Conservation (phyloP, 257 asterid genomes). For the Solanum dulcamara region DNA sequence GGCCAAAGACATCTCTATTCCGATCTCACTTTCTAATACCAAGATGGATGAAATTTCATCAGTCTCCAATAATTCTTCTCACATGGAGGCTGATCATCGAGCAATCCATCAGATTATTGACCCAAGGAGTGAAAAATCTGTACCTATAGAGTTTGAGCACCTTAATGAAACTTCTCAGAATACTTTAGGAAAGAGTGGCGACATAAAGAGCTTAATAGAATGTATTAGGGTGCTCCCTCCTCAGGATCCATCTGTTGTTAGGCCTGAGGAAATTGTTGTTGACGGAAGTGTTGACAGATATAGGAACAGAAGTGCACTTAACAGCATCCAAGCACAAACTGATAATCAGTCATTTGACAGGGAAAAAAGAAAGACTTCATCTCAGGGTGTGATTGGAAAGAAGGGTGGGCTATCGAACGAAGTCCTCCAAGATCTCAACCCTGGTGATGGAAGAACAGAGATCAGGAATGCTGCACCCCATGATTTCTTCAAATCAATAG, state of each 20-base stretch:
- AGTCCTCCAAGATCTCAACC: background rate
- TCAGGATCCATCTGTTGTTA: background rate
- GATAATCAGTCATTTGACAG: constrained; percentile 4
- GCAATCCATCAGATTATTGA: constrained; percentile 4
- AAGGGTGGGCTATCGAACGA: background rate
- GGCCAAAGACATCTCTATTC: background rate
- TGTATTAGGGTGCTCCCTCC: constrained; percentile 1
- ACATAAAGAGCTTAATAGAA: constrained; percentile 10
- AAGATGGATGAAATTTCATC: constrained; percentile 1
- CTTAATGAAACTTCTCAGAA: constrained; percentile 7
- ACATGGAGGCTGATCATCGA: constrained; percentile 2
- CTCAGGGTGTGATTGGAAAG: background rate
- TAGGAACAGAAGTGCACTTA: background rate
- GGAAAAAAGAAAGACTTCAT: background rate
- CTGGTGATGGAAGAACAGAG: constrained; percentile 9
- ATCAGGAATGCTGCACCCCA: background rate
- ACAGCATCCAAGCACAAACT: background rate
- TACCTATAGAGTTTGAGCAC: background rate
- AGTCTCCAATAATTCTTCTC: background rate
- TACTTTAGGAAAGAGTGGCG: background rate
- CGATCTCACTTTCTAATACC: background rate
- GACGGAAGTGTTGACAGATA: background rate
- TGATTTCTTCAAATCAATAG: constrained; percentile 3
- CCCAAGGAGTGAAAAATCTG: background rate
- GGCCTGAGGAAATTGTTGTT: background rate